Evolutionary conservation across 306 rosid genomes (phyloP).

Genomic region (Medicago arabica): DNA sequence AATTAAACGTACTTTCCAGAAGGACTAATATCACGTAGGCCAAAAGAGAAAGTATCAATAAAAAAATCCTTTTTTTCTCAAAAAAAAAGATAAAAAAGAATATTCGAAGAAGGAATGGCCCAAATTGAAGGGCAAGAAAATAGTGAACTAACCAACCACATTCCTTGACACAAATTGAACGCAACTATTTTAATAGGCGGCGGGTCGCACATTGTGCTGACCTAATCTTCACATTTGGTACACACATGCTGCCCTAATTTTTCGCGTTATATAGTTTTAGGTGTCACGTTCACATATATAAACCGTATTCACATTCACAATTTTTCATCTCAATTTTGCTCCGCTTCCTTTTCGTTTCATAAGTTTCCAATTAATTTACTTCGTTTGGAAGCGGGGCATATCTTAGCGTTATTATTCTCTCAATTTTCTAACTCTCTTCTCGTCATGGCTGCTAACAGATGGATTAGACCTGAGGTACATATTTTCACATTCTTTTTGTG

Average conservation of each 20-base stretch:
- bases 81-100: neutral
- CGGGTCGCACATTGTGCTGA: conserved; percentile 46
- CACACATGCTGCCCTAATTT: conserved; percentile 16
- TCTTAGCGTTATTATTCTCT: neutral
- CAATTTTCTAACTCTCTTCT: conserved; percentile 22
- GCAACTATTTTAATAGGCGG: conserved; percentile 2
- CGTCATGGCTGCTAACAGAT: conserved; percentile 56
- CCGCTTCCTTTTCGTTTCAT: conserved; percentile 32
- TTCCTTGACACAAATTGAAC: neutral
- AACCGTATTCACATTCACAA: neutral
- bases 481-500: neutral
- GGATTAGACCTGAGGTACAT: conserved; percentile 90
- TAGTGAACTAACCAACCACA: neutral
- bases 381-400: conserved; percentile 29
- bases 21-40: neutral
- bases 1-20: too few species aligned
- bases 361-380: neutral
- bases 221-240: conserved; percentile 29
- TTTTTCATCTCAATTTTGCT: neutral
- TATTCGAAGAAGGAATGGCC: conserved; percentile 19
- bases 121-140: conserved; percentile 19
- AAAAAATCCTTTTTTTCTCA: neutral
- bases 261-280: neutral
- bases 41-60: neutral
- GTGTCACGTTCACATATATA: conserved; percentile 37